A percentile compares a stretch with the other conserved stretches of the same genome.
These are phyloP conservation scores for Fusarium albidum DNA, from an alignment of 2,329 filamentous ascomycete genomes.

Conservation along the genomic window DNA sequence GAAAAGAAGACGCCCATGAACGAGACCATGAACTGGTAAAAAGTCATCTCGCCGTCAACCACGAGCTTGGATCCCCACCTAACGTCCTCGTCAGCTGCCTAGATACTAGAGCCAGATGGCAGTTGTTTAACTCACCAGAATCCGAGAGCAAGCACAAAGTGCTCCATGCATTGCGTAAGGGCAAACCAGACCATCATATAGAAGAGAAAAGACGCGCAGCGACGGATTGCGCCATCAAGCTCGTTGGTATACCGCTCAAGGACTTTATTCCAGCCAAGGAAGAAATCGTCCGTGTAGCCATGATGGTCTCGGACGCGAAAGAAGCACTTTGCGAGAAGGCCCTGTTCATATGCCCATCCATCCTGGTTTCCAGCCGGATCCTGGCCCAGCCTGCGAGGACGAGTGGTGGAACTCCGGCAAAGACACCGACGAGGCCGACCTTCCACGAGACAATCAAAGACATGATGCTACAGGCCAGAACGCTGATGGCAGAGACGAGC, in stretches of 20 bases:
- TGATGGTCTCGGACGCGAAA: slow-evolving; percentile 51
- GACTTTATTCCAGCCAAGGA: slow-evolving; percentile 47
- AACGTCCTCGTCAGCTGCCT: rapidly evolving
- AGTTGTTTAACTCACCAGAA: slow-evolving; percentile 47
- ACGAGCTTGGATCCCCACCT: slow-evolving; percentile 47
- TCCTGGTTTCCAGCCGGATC: slow-evolving; percentile 47
- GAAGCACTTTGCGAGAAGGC: slow-evolving; percentile 45
- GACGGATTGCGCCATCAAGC: slow-evolving; percentile 38
- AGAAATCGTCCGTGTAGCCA: slow-evolving; percentile 49
- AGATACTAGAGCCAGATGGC: no score
- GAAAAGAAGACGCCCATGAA: slow-evolving; percentile 59
- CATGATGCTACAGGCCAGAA: slow-evolving; percentile 49
- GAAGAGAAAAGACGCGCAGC: slow-evolving; percentile 38
- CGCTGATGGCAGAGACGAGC: slow-evolving; percentile 44
- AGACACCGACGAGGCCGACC: slow-evolving; percentile 54
- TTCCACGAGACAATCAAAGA: slow-evolving; percentile 55
- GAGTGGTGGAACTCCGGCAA: slow-evolving; percentile 48
- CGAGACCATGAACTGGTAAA: slow-evolving; percentile 58
- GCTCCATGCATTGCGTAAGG: slow-evolving; percentile 45
- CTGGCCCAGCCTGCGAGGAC: slow-evolving; percentile 45
- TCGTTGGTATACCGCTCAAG: slow-evolving; percentile 40
- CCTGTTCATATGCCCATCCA: slow-evolving; percentile 47
- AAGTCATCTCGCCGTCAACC: slow-evolving; percentile 54
- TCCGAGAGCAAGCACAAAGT: slow-evolving; percentile 48
- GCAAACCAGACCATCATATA: slow-evolving; percentile 46